Base-by-base conservation (phyloP, 129 eudicot genomes). In the Flaveria linearis region DNA sequence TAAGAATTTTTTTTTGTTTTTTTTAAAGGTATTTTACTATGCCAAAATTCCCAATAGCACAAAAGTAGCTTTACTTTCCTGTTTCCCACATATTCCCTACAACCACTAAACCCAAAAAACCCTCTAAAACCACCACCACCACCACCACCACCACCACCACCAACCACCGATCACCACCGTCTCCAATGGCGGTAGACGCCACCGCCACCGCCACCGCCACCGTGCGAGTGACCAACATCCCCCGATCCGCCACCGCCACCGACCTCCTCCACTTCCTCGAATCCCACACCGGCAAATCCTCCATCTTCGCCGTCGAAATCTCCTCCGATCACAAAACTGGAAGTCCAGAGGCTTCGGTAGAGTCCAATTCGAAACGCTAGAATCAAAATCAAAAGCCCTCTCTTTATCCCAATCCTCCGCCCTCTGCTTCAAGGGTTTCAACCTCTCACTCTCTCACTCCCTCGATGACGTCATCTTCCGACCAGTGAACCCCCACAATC, bases 241-340 rank as follows among this genome's bases (percentile, higher is more conserved):
- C 97, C 16, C 83, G 82, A 76, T 74, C 93, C n/a, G 87, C 74
- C 82, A 82, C 82, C 74, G 97, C 96, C 47, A 58, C 78, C 33
- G 91, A 91, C 30, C 91, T 91, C 72, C 62, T 79, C 41, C 58
- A 71, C 68, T 91, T 86, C 81, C 81, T 91, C 72, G 96, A 94
- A 45, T 43, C 85, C 75, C 46, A 25, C 45, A 77, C 88, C 41
- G 97, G 96, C 13, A 78, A 70, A 77, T 87, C 73, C 67, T 56
- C 94, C 16, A 72, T 94, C 15, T 94, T 75, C 78, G 94, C 99
- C 57, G 26, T 76, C 41, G 92, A 91, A 65, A 94, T 94, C 72
- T 79, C 85, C 85, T 80, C 99, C 45, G 96, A 91, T n/a, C 91
- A 79, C 84, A 82, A 85, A 87, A 94, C 81, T 94, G 99, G 99